Conservation (phyloP, 192 early-diverging fungal genomes). For the Gryganskiella cystojenkinii region DNA sequence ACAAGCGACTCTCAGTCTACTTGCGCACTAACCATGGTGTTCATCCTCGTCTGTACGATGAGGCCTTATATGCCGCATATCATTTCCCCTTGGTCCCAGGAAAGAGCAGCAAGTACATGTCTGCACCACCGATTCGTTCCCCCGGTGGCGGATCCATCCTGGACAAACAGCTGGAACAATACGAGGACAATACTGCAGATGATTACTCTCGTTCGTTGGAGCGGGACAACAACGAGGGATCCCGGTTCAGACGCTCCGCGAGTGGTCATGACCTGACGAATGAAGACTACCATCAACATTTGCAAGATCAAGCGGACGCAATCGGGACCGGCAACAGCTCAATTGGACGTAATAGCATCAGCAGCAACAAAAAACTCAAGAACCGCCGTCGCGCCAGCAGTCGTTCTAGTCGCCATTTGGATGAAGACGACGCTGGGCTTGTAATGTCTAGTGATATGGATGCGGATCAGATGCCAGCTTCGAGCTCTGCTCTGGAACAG, state of each 20-base stretch:
- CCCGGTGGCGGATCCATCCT: constrained; percentile 62
- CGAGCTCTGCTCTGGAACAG: constrained; percentile 9
- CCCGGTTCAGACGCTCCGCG: constrained; percentile 12
- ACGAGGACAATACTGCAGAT: constrained; percentile 53
- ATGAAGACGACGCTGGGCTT: constrained; percentile 10
- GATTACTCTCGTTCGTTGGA: constrained; percentile 43
- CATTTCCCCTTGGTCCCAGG: constrained; percentile 64
- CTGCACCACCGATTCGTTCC: constrained; percentile 45
- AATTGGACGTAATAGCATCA: background rate
- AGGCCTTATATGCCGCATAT: constrained; percentile 66
- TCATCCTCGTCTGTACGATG: constrained; percentile 62
- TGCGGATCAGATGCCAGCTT: background rate
- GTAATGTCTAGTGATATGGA: background rate
- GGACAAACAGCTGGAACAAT: constrained; percentile 61
- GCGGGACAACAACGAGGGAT: constrained; percentile 21
- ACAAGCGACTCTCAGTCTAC: constrained; percentile 54
- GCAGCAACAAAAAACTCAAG: constrained; percentile 33
- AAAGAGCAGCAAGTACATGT: constrained; percentile 29
- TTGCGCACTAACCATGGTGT: constrained; percentile 62
- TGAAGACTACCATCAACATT: constrained; percentile 33
- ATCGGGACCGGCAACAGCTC: constrained; percentile 18
- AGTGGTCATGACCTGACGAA: constrained; percentile 22
- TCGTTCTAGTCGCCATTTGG: constrained; percentile 24
- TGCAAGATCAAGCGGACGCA: constrained; percentile 18
- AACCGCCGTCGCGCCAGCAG: constrained; percentile 34